Evolutionary conservation across 2,329 filamentous ascomycete species (phyloP).

Genomic region (Fusarium subglutinans): DNA sequence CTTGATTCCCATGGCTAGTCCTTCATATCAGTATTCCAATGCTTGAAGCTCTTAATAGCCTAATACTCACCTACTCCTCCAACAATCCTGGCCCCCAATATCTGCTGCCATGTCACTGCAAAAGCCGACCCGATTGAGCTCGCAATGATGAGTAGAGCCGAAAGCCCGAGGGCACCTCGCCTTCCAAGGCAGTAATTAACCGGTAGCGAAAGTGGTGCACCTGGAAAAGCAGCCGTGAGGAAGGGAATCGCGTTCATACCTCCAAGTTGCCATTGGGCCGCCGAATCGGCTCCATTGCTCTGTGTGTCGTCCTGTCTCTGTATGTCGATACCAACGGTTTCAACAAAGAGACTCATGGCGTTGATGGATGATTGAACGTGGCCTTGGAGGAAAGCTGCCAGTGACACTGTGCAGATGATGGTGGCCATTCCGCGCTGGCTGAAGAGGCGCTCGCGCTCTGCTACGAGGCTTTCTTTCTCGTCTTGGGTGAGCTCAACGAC

Average conservation of each 20-base stretch:
- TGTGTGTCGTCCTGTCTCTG: not conserved
- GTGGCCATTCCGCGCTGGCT: constrained; percentile 27
- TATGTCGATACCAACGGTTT: constrained; percentile 21
- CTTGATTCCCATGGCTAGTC: constrained; percentile 57
- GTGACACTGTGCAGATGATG: constrained; percentile 47
- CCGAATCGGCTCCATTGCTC: not conserved
- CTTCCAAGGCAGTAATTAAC: constrained; percentile 52
- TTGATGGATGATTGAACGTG: constrained; percentile 55
- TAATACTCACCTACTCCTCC: constrained; percentile 22
- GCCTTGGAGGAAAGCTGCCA: constrained; percentile 55
- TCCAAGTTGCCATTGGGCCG: constrained; percentile 37
- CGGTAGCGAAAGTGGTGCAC: constrained; percentile 50
- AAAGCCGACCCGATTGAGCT: constrained; percentile 50
- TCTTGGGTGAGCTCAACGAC: not conserved
- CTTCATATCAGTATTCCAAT: not conserved
- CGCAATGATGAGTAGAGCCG: constrained; percentile 50
- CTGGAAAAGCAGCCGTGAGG: constrained; percentile 48
- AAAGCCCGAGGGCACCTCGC: constrained; percentile 50
- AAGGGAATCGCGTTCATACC: constrained; percentile 51
- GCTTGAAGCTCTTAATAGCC: not conserved
- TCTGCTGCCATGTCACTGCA: constrained; percentile 42
- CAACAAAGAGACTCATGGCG: constrained; percentile 46
- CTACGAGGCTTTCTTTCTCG: constrained; percentile 3
- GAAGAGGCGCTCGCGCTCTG: constrained; percentile 46
- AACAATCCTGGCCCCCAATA: constrained; percentile 44